Conservation (phyloP, 208 protist species). For the Trypanosoma conorhini region DNA sequence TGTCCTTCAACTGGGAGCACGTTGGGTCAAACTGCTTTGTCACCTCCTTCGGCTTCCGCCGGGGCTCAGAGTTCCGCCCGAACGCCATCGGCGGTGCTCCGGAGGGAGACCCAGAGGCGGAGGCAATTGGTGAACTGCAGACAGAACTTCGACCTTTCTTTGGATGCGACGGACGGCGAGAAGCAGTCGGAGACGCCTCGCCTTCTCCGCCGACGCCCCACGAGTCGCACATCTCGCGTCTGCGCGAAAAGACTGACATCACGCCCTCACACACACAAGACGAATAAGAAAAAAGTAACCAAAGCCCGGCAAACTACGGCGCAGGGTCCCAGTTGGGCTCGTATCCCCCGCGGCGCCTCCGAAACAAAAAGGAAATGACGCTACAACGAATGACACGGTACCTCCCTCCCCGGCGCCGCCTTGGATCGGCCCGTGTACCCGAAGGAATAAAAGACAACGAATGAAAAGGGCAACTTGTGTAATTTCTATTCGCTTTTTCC, state of each 20-base stretch:
- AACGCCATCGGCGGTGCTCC: background rate
- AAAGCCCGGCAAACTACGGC: background rate
- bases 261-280: background rate
- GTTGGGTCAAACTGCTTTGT: background rate
- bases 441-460: no score
- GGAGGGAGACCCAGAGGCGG: background rate
- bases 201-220: background rate
- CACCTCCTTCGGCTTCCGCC: background rate
- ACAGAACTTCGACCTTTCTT: background rate
- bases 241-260: background rate
- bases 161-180: background rate
- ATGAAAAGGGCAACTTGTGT: no score
- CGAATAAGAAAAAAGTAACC: background rate
- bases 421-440: no score
- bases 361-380: background rate
- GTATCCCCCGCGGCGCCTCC: background rate
- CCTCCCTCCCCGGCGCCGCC: no score
- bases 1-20: background rate
- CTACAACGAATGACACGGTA: background rate
- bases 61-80: background rate
- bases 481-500: no score
- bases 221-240: background rate
- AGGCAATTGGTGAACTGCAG: background rate
- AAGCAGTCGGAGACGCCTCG: background rate
- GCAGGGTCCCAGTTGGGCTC: no score